phyloP scores from a whole-genome alignment of 192 early-diverging fungal species.

The Backusella australiensis region DNA sequence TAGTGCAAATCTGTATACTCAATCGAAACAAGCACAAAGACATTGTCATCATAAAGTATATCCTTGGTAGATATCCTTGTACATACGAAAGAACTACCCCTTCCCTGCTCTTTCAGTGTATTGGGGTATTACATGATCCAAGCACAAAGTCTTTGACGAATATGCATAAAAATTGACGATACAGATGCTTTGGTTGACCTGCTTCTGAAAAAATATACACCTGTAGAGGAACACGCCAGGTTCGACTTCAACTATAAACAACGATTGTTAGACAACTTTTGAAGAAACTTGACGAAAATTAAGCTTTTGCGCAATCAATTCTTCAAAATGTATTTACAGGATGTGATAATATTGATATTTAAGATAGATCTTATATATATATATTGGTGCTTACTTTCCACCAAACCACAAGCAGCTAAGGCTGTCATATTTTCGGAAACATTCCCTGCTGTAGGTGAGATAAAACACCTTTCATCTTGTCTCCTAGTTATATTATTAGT shows the following conservation, averaged over 20 bases:
- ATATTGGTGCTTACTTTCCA: slow-evolving; percentile 95
- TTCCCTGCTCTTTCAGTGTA: slow-evolving; percentile 76
- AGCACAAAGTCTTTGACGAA: slow-evolving; percentile 92
- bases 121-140: slow-evolving; percentile 86
- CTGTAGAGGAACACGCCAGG: slow-evolving; percentile 75
- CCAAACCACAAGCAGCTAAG: slow-evolving; percentile 89
- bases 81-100: slow-evolving; percentile 82
- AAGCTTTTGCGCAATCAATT: slow-evolving; percentile 81
- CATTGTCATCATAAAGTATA: slow-evolving; percentile 89
- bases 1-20: too few species aligned
- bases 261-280: slow-evolving; percentile 93
- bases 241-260: slow-evolving; percentile 89
- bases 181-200: slow-evolving; percentile 69
- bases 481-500: too few species aligned
- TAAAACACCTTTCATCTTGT: neutral
- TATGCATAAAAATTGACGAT: slow-evolving; percentile 88
- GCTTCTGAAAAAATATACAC: slow-evolving; percentile 76
- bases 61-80: slow-evolving; percentile 91
- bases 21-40: slow-evolving; percentile 60
- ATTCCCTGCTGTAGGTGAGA: slow-evolving; percentile 76
- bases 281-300: slow-evolving; percentile 79
- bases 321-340: slow-evolving; percentile 85
- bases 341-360: slow-evolving; percentile 90
- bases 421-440: slow-evolving; percentile 86
- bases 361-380: slow-evolving; percentile 92